Conservation (phyloP, 192 early-diverging fungal species). For the Obelidium mucronatum region DNA sequence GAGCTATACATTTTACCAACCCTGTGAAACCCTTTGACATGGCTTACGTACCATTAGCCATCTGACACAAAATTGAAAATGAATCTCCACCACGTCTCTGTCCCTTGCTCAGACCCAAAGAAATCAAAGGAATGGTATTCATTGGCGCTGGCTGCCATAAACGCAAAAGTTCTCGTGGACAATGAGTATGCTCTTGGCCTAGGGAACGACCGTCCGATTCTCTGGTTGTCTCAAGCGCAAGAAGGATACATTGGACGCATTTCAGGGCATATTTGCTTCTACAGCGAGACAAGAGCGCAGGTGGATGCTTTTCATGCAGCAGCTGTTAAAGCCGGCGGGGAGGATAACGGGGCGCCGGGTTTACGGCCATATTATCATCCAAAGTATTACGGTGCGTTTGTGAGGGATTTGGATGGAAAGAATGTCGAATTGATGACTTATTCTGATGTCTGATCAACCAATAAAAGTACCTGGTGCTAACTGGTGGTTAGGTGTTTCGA, state of each 20-base stretch:
- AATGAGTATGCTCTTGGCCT: neutral
- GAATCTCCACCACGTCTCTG: conserved; percentile 8
- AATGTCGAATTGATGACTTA: conserved; percentile 31
- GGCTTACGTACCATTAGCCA: too few relatives aligned
- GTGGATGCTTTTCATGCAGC: conserved; percentile 39
- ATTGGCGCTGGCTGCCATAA: neutral
- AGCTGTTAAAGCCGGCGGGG: conserved; percentile 39
- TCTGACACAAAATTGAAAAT: conserved; percentile 3
- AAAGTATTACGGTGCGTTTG: conserved; percentile 40
- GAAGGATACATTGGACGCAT: neutral
- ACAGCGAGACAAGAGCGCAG: neutral
- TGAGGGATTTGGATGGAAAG: conserved; percentile 37
- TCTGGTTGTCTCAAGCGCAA: neutral
- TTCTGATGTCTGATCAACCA: neutral
- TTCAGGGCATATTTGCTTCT: neutral
- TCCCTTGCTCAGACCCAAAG: neutral
- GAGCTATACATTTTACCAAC: too few relatives aligned
- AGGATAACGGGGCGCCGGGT: conserved; percentile 40
- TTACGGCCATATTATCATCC: conserved; percentile 32
- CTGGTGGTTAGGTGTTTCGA: too few relatives aligned
- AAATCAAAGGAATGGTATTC: conserved; percentile 6
- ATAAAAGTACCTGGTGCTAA: too few relatives aligned
- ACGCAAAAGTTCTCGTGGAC: neutral
- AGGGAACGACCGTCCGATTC: neutral
- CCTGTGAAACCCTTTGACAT: too few relatives aligned